Percentiles rank a stretch among this genome's conserved stretches.
These are phyloP conservation scores for Solanum hybrid DNA, from an alignment of 305 asterid genomes.

Conservation along the genomic window DNA sequence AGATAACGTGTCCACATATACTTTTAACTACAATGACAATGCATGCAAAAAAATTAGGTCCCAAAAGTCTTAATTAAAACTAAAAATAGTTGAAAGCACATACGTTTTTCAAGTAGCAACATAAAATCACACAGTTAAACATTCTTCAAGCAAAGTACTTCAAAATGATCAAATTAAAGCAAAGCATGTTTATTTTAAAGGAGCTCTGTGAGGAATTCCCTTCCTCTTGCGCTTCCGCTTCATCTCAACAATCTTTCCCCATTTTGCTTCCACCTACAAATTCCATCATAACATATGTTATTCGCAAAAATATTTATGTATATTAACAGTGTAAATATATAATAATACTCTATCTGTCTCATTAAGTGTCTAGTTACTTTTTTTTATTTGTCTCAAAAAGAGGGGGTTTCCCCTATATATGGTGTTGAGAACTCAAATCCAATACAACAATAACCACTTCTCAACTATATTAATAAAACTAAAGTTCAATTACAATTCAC, in stretches of 20 bases:
- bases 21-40: neutral
- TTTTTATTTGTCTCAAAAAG: neutral
- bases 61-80: neutral
- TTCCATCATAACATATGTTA: neutral
- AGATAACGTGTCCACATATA: neutral
- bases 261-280: neutral
- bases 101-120: neutral
- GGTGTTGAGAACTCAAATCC: neutral
- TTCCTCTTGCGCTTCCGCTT: conserved; percentile 3
- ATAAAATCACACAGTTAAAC: neutral
- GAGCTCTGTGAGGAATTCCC: neutral
- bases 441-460: neutral
- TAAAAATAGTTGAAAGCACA: neutral
- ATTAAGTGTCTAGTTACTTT: neutral
- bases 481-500: neutral
- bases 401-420: neutral
- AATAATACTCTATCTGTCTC: neutral
- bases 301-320: neutral
- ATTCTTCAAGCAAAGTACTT: neutral
- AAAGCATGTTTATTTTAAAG: neutral
- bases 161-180: neutral
- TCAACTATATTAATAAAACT: neutral
- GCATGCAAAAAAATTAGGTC: neutral
- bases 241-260: neutral
- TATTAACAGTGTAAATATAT: neutral